Evolutionary conservation across 495 filamentous ascomycete genomes (phyloP).

Genomic region (Lepraria neglecta): DNA sequence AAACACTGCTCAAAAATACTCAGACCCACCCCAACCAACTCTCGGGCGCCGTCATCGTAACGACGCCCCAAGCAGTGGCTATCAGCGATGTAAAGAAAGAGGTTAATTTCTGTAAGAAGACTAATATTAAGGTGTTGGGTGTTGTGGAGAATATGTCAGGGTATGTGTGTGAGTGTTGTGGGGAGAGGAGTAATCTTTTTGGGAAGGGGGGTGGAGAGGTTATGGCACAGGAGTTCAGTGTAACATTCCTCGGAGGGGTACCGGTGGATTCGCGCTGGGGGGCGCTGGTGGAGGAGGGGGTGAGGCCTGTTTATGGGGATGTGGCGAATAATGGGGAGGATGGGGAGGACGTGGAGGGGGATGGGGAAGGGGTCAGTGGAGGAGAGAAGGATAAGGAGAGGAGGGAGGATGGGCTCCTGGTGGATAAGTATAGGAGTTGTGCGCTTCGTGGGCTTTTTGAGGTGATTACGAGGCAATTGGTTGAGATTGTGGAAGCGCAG

Average conservation of each 20-base stretch:
- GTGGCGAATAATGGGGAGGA: slow-evolving; percentile 35
- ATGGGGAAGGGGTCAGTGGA: slow-evolving; percentile 31
- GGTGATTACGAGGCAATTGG: slow-evolving; percentile 48
- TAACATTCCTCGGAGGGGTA: slow-evolving; percentile 78
- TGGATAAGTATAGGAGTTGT: slow-evolving; percentile 72
- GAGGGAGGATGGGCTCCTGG: slow-evolving; percentile 53
- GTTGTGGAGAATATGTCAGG: slow-evolving; percentile 98
- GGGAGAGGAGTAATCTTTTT: slow-evolving; percentile 88
- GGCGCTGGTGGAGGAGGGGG: slow-evolving; percentile 57
- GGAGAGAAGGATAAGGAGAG: slow-evolving; percentile 16
- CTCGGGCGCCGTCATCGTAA: slow-evolving; percentile 84
- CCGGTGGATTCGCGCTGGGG: slow-evolving; percentile 79
- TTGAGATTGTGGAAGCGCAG: slow-evolving; percentile 18
- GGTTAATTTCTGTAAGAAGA: slow-evolving; percentile 90
- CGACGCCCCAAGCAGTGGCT: slow-evolving; percentile 89
- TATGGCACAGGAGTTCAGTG: slow-evolving; percentile 80
- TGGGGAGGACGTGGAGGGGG: slow-evolving; percentile 31
- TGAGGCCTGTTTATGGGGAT: slow-evolving; percentile 34
- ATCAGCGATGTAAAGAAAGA: slow-evolving; percentile 94
- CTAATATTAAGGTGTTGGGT: slow-evolving; percentile 66
- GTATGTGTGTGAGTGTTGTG: slow-evolving; percentile 92
- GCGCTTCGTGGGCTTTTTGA: slow-evolving; percentile 69
- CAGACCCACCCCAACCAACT: slow-evolving; percentile 35
- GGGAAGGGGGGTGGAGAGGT: slow-evolving; percentile 79
- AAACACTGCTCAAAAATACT: slow-evolving; percentile 60